Evolutionary conservation across 441 rosid genomes (phyloP).

Genomic region (Populus hybrid): DNA sequence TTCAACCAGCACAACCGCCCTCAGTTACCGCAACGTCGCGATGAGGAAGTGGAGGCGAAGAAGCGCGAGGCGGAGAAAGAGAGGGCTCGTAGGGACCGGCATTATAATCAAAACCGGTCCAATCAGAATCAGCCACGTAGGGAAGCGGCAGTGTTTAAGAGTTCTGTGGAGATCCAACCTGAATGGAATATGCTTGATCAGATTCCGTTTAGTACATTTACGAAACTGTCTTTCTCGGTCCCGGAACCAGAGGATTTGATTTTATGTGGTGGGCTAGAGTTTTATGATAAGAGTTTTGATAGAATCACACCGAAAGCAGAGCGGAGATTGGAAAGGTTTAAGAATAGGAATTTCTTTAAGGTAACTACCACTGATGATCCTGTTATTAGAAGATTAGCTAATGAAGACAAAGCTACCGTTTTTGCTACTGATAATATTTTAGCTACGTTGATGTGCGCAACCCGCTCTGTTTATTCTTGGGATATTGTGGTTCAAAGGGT

Average conservation of each 20-base stretch:
- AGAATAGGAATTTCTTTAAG: constrained; percentile 79
- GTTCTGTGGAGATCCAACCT: constrained; percentile 84
- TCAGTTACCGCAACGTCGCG: constrained; percentile 87
- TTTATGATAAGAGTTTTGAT: constrained; percentile 63
- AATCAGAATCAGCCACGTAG: constrained; percentile 65
- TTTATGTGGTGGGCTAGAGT: constrained; percentile 69
- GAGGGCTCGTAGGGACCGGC: constrained; percentile 83
- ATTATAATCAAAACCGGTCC: constrained; percentile 58
- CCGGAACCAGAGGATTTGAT: constrained; percentile 80
- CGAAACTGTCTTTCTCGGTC: constrained; percentile 67
- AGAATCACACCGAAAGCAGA: constrained; percentile 79
- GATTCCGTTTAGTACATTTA: constrained; percentile 80
- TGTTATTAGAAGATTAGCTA: constrained; percentile 71
- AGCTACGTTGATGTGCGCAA: constrained; percentile 75
- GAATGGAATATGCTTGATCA: constrained; percentile 97
- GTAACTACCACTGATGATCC: constrained; percentile 96
- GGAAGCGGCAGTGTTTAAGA: constrained; percentile 72
- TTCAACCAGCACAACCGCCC: constrained; percentile 64
- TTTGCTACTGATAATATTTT: constrained; percentile 84
- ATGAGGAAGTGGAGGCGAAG: constrained; percentile 82
- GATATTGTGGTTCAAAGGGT: constrained; percentile 84
- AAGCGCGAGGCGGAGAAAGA: constrained; percentile 91
- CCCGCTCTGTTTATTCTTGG: constrained; percentile 89
- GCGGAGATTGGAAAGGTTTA: constrained; percentile 76
- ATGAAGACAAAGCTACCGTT: constrained; percentile 85